Percentiles rank a stretch among this genome's conserved stretches.
Evolutionary conservation across 768 basidiomycete species (phyloP).

Genomic region (Hypholoma fasciculare): DNA sequence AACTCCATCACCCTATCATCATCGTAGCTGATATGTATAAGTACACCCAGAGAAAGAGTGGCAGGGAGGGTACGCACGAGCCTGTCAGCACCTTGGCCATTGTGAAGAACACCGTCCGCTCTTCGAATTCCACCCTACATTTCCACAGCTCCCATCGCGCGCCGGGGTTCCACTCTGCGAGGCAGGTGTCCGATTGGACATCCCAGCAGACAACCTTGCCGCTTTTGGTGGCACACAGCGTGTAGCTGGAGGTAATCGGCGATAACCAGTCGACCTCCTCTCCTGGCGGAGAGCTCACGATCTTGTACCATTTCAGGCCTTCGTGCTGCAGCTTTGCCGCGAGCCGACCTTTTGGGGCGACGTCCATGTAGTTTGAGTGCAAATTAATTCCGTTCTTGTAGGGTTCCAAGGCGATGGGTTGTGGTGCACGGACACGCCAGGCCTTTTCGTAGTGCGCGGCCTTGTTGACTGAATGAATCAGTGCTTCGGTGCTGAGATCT

Average conservation of each 20-base stretch:
- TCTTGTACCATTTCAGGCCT: conserved; percentile 58
- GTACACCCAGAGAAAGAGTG: neutral
- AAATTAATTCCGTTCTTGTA: conserved; percentile 28
- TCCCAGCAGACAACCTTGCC: conserved; percentile 82
- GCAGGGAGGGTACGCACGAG: conserved; percentile 36
- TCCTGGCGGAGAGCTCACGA: conserved; percentile 62
- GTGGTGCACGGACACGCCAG: conserved; percentile 61
- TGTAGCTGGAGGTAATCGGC: conserved; percentile 74
- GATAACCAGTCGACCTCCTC: conserved; percentile 79
- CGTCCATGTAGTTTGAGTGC: conserved; percentile 41
- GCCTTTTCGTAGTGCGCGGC: conserved; percentile 61
- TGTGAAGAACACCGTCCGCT: conserved; percentile 69
- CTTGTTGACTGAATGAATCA: conserved; percentile 63
- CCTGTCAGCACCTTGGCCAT: conserved; percentile 65
- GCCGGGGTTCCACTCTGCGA: conserved; percentile 71
- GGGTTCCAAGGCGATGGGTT: conserved; percentile 39
- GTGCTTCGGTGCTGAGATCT: conserved; percentile 62
- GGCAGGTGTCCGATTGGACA: conserved; percentile 55
- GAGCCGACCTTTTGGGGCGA: conserved; percentile 12
- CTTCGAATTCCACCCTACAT: conserved; percentile 74
- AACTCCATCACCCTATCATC: conserved; percentile 72
- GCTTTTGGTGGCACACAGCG: conserved; percentile 74
- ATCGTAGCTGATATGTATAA: conserved; percentile 41
- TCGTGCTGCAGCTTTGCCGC: conserved; percentile 14
- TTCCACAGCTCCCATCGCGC: conserved; percentile 75